Evolutionary conservation across 257 asterid genomes (phyloP).

Genomic region (Rehmannia glutinosa): DNA sequence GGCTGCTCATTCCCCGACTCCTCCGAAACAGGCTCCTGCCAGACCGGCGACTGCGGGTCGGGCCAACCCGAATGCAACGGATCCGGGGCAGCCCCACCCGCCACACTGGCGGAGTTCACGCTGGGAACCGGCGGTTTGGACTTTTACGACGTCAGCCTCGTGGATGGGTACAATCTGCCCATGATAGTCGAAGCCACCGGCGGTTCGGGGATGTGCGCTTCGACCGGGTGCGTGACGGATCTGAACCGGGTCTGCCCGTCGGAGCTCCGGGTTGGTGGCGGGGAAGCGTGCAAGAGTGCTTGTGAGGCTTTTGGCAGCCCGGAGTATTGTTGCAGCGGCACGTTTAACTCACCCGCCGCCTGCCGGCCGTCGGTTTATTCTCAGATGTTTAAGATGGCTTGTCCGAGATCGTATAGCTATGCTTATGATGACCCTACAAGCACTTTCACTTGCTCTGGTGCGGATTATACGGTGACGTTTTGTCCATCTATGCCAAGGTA

Average conservation of each 20-base stretch:
- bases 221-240: constrained; percentile 97
- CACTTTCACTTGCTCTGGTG: constrained; percentile 88
- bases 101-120: constrained; percentile 87
- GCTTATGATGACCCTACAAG: constrained; percentile 97
- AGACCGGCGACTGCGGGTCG: constrained; percentile 87
- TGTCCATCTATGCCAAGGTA: constrained; percentile 92
- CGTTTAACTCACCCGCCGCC: constrained; percentile 67
- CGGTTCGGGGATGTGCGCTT: constrained; percentile 84
- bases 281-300: constrained; percentile 85
- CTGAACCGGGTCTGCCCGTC: constrained; percentile 85
- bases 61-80: constrained; percentile 79
- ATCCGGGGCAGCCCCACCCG: constrained; percentile 92
- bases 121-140: constrained; percentile 70
- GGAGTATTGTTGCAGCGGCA: constrained; percentile 91
- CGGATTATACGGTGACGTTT: constrained; percentile 79
- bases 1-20: constrained; percentile 65
- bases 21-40: constrained; percentile 56
- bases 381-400: constrained; percentile 69
- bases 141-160: constrained; percentile 89
- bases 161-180: constrained; percentile 88
- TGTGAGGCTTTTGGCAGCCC: constrained; percentile 85
- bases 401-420: constrained; percentile 91
- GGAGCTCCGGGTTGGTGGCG: constrained; percentile 63
- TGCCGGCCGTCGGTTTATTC: constrained; percentile 88
- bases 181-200: constrained; percentile 77